phyloP scores from a whole-genome alignment of 495 filamentous ascomycete genomes.

The Tuber umbilicatum region DNA sequence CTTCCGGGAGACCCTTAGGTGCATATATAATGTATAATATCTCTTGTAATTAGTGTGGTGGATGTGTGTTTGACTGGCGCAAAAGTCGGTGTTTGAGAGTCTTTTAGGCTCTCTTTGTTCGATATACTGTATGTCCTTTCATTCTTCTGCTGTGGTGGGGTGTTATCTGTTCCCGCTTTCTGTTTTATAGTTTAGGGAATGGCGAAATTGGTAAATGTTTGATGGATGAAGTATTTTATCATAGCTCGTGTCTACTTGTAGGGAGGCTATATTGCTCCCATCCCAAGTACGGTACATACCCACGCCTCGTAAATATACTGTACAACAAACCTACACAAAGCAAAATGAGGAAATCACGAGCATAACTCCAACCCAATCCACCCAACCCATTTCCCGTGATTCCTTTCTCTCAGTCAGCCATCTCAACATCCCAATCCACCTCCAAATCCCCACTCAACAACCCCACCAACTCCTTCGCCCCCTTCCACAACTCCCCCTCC shows the following conservation, averaged over 20 bases:
- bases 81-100: background rate
- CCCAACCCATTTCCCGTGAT: background rate
- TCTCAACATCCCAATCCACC: slow-evolving; percentile 7
- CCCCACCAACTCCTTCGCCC: slow-evolving; percentile 44
- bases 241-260: background rate
- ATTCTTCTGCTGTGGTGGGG: background rate
- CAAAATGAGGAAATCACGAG: background rate
- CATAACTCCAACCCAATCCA: background rate
- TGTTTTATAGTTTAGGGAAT: background rate
- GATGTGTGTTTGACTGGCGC: background rate
- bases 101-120: background rate
- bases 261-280: background rate
- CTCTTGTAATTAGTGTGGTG: background rate
- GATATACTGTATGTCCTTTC: background rate
- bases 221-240: background rate
- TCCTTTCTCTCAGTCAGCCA: slow-evolving; percentile 1
- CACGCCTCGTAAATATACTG: background rate
- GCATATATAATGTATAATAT: background rate
- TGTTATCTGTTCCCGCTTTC: background rate
- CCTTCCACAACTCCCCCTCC: slow-evolving; percentile 59
- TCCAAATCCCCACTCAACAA: slow-evolving; percentile 9
- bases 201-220: background rate
- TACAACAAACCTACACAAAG: background rate
- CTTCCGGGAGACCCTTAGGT: background rate
- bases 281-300: background rate